Base-by-base conservation (phyloP, 2,329 filamentous ascomycete genomes). In the Pyricularia pennisetigena region DNA sequence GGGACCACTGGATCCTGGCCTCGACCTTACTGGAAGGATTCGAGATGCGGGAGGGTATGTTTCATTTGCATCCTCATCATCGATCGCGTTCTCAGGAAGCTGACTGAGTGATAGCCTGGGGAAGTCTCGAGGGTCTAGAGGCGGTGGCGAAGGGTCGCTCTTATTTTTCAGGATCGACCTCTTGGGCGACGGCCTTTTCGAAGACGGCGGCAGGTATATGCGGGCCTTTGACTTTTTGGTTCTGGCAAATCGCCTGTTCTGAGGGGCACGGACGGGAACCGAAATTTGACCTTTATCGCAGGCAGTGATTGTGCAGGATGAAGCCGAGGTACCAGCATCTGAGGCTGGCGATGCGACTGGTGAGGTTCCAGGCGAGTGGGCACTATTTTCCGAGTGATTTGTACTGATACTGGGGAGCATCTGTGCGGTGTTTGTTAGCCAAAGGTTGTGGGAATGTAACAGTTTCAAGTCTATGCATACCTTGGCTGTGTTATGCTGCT, bases 201-300 rank as follows among this genome's bases (percentile, higher is more conserved):
- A 32, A 23, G 64, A 65, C 10, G 30, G 64, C 7, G 64, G 26
- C 20, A 65, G 30, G 4, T 23, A 7, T 20, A 16, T 16, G n/a
- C 64, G 32, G 14, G 23, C 64, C 30, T 81, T 79, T 0, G 86
- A 87, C 49, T 57, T 57, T 14, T 57, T 57, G 16, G 16, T 57
- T 14, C 23, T 57, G 4, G 14, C 16, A n/a, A 14, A 57, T n/a
- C 49, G 49, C 23, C 49, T 57, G 5, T n/a, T 57, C 16, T 57
- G 16, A 7, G 49, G 49, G 6, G 49, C 16, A 8, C 49, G 49
- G n/a, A n/a, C n/a, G n/a, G n/a, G n/a, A n/a, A n/a, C n/a, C n/a
- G n/a, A n/a, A n/a, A n/a, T n/a, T n/a, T n/a, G n/a, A n/a, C n/a
- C n/a, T n/a, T n/a, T n/a, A n/a, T n/a, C n/a, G n/a, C n/a, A n/a